Evolutionary conservation across 2,329 filamentous ascomycete genomes (phyloP), one percentile per base, ranked within the genome.

Genomic region (Venturia aucupariae): DNA sequence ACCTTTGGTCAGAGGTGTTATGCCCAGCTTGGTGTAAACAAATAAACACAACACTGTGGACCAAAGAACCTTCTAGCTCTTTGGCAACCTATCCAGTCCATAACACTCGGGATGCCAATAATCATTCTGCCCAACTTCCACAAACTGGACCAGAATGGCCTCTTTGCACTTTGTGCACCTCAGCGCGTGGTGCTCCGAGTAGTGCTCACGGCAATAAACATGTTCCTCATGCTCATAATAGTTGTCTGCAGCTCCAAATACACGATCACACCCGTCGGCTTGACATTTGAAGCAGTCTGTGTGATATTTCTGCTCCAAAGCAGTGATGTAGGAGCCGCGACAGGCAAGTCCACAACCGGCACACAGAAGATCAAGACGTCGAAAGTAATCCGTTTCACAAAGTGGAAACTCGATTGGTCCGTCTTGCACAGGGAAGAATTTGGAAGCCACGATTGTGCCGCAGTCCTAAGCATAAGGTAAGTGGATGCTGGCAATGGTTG

Each of bases 41-140:
- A 38, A 38, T 11, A 38, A 38, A 38, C 35, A 38, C 22, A 51
- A 51, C 46, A 51, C 44, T 22, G 22, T 27, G 46, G 46, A 41
- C 10, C 22, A 51, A 10, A 51, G 46, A 51, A 24, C 22, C 46
- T 27, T 51, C 46, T 27, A 51, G 46, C 46, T 51, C n/a, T 24
- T 51, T 13, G 46, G 22, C 46, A 51, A 11, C 46, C 46, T 51
- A 51, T 51, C 46, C 46, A 51, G 27, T 27, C 46, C 46, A 51
- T 99, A 99, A 76, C 94, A 99, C 77, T 99, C 94, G 1, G 94
- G 94, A 74, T 99, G 94, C 94, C 94, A 99, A 75, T 99, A 94
- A 73, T 99, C 94, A 73, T 97, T 97, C 74, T 96, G 90, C 1
- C 93, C 93, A 75, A 99, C 97, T 76, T 99, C 94, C 67, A 99